Evolutionary conservation across 371 early-diverging fungal genomes (phyloP), one percentile per base, ranked within the genome.

Genomic region (Circinella minor): DNA sequence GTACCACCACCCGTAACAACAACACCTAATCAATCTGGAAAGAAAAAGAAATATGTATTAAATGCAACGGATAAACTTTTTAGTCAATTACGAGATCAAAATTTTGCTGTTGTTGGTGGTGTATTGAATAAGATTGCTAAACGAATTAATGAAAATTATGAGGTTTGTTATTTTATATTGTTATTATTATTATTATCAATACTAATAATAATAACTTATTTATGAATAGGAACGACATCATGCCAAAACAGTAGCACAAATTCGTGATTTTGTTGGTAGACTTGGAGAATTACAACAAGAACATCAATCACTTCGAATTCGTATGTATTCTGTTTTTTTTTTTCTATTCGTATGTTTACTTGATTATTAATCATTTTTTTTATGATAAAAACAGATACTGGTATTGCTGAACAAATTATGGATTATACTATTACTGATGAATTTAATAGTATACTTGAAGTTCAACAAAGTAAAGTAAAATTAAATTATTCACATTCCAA

Each of bases 251-350:
- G 90, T 95, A 4, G 86, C 92, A 6, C 92, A 97, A 76, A 89
- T 98, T 65, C 90, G 95, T 61, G 91, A 95, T 71, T 97, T 98
- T 87, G 93, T 95, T 10, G 92, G 91, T 37, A 89, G 91, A 76
- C 81, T 97, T 59, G 90, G 92, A 20, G 90, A 88, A 20, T 76
- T 98, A 63, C 93, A 94, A 67, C 85, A 90, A 38, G 94, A 96
- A 74, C 93, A 94, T 73, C 92, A 95, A 72, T 90, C 92, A 2
- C 84, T 95, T 20, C 83, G 86, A 69, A 81, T 90, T 10, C 95
- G 93, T 92, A 87, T 68, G 83, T 78, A 20, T 60, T 59, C 48
- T n/a, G n/a, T n/a, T n/a, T 6, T 36, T 78, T 34, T 60, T 65
- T 55, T 11, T 36, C n/a, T 49, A n/a, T 15, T 47, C 15, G 39